Base-by-base conservation (phyloP, 768 basidiomycete genomes). In the Coprinopsis cinerea region DNA sequence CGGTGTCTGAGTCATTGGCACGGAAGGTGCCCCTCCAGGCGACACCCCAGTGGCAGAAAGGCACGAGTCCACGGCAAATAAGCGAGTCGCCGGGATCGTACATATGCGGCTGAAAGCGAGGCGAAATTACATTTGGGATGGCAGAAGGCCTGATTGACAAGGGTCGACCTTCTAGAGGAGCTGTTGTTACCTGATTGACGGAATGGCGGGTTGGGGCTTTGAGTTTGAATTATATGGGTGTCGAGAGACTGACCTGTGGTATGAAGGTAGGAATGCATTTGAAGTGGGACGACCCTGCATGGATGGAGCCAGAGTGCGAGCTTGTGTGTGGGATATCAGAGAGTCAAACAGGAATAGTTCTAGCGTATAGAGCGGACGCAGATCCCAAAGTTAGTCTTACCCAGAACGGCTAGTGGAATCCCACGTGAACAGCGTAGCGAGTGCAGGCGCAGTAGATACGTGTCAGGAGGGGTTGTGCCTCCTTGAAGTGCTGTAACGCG, bases 21-120 rank as follows among this genome's bases (percentile, higher is more conserved):
- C 37, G 7, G 10, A 20, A 11, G 44, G 18, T 23, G 17, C 22
- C 13, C 18, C 25, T 4, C 17, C 6, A 7, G 28, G 5, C 17
- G 44, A 25, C 20, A 9, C 10, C 18, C 37, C 18, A 7, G 9
- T 10, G 37, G 11, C 37, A 20, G 41, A 23, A 28, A 32, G 44
- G 25, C 44, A 32, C 41, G 41, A 43, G 41, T 43, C 41, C 20
- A 45, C 44, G 44, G 44, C 27, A 28, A 45, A 45, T 45, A 28
- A 45, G 13, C 28, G 44, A 32, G 25, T 10, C 7, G 18, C 44
- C 44, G 44, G 28, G 28, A 7, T 45, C n/a, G 18, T 11, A 13
- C 5, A 43, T 13, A 9, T 25, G 18, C 42, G 20, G 24, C 4
- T 28, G 15, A 7, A 27, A 27, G 25, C 9, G n/a, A 5, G 13